Conservation (phyloP, 495 filamentous ascomycete species). For the Annulohypoxylon stygium region DNA sequence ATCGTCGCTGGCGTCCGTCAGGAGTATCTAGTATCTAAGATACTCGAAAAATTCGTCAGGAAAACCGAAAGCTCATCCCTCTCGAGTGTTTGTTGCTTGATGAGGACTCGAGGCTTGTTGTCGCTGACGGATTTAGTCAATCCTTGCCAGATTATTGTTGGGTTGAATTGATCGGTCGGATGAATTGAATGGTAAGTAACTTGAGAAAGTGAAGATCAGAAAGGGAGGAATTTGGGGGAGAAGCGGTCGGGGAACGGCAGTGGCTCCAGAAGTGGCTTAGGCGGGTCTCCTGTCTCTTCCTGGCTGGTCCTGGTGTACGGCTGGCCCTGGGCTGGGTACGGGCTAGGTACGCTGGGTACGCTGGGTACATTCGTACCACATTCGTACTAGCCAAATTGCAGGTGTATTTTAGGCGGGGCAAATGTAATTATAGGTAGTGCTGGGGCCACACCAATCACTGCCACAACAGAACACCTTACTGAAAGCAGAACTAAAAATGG, state of each 20-base stretch:
- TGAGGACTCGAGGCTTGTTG: constrained; percentile 35
- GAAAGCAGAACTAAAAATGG: constrained; percentile 28
- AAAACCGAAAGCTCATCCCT: constrained; percentile 47
- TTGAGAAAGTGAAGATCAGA: constrained; percentile 47
- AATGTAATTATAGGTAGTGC: constrained; percentile 45
- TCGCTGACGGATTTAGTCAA: constrained; percentile 42
- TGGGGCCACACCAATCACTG: constrained; percentile 35
- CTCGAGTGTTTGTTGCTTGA: constrained; percentile 39
- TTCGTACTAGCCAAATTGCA: constrained; percentile 42
- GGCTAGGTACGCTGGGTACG: background rate
- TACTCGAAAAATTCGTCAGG: constrained; percentile 39
- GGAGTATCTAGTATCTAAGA: constrained; percentile 47
- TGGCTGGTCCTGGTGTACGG: background rate
- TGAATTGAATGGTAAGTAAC: constrained; percentile 33
- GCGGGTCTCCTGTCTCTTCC: background rate
- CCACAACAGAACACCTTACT: constrained; percentile 37
- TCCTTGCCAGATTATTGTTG: constrained; percentile 42
- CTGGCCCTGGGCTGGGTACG: constrained; percentile 4
- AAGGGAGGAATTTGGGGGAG: constrained; percentile 47
- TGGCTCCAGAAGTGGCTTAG: constrained; percentile 39
- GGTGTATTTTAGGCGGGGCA: constrained; percentile 35
- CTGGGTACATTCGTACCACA: constrained; percentile 12
- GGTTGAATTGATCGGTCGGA: constrained; percentile 35
- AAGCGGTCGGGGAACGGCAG: constrained; percentile 49
- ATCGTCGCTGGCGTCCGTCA: constrained; percentile 39